Conservation (phyloP, 148 eudicot genomes). For the Diospyros lotus region DNA sequence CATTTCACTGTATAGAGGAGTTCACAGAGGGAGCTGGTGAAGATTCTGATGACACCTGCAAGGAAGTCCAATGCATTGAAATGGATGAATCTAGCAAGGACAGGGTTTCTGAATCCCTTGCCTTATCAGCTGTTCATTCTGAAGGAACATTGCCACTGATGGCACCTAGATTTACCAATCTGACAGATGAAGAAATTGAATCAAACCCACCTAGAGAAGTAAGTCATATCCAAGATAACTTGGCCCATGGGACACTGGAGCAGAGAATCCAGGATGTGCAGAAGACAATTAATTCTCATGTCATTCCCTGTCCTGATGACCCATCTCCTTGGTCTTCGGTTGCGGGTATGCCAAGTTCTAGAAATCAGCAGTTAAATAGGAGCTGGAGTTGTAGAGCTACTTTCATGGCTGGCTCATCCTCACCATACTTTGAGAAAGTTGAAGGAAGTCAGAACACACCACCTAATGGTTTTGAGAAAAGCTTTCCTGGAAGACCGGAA, state of each 20-base stretch:
- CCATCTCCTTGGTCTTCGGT: conserved; percentile 30
- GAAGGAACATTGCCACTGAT: conserved; percentile 31
- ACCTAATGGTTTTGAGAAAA: conserved; percentile 52
- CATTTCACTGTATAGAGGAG: conserved; percentile 9
- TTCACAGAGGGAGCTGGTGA: conserved; percentile 25
- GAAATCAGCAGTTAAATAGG: conserved; percentile 41
- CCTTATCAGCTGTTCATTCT: conserved; percentile 21
- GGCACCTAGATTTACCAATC: conserved; percentile 19
- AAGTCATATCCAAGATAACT: conserved; percentile 33
- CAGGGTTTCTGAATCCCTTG: too few species aligned
- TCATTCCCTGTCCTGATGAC: conserved; percentile 37
- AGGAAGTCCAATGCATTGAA: conserved; percentile 79
- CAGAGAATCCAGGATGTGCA: conserved; percentile 54
- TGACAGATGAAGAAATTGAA: conserved; percentile 19
- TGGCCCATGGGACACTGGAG: conserved; percentile 39
- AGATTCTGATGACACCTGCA: conserved; percentile 57
- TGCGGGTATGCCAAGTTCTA: conserved; percentile 33
- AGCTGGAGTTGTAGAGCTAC: conserved; percentile 43
- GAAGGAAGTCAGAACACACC: conserved; percentile 64
- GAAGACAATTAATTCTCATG: conserved; percentile 53
- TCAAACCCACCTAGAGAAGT: conserved; percentile 26
- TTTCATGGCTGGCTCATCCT: conserved; percentile 36
- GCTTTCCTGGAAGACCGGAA: conserved; percentile 62
- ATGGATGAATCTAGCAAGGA: conserved; percentile 27
- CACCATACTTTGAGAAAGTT: conserved; percentile 32